Evolutionary conservation across 805 yeast genomes (phyloP).

Genomic region (Spathaspora hagerdaliae): DNA sequence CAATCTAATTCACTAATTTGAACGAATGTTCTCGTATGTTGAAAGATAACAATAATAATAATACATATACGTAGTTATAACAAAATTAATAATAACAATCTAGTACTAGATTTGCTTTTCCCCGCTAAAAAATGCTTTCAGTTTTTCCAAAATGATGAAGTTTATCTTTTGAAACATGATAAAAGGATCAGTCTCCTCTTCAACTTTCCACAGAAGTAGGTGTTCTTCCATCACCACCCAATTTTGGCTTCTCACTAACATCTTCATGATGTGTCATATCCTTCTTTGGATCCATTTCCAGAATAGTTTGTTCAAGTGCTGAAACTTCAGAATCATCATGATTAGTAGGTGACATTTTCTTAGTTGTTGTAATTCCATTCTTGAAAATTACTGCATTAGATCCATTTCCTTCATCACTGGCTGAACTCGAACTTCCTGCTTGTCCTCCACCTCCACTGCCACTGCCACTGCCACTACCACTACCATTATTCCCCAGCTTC

Average conservation of each 20-base stretch:
- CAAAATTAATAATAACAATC: neutral
- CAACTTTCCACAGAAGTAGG: conserved; percentile 3
- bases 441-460: neutral
- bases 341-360: conserved; percentile 1
- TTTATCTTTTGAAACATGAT: too few species aligned
- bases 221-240: neutral
- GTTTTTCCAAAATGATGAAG: too few species aligned
- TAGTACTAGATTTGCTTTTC: too few species aligned
- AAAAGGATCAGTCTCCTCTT: neutral
- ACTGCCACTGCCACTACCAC: neutral
- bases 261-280: neutral
- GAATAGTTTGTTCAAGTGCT: conserved; percentile 13
- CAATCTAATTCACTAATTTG: too few species aligned
- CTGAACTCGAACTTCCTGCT: neutral
- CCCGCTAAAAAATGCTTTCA: too few species aligned
- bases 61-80: conserved; percentile 2
- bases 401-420: neutral
- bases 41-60: neutral
- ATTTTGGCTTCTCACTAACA: neutral
- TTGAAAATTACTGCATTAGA: neutral
- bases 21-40: too few species aligned
- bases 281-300: conserved; percentile 3
- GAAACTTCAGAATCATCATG: conserved; percentile 24
- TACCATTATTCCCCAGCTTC: conserved; percentile 10
- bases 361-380: neutral